Base-by-base conservation (phyloP, 106 monocot genomes). In the Gastrodia elata region DNA sequence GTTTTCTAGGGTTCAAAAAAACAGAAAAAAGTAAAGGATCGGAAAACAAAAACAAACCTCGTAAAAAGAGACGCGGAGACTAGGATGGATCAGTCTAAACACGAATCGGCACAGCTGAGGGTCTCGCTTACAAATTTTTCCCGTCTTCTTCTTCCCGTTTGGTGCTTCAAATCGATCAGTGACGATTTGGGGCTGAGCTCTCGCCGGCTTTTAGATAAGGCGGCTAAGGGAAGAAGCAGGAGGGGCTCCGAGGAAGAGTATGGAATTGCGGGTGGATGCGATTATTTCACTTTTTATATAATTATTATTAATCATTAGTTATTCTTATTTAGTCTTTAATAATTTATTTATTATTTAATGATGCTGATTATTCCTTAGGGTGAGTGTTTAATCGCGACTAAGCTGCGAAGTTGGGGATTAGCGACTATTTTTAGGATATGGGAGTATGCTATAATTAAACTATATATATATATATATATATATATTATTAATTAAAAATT, bases 171-270 rank as follows among this genome's bases (percentile, higher is more conserved):
- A 40, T 39, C 39, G 39, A 25, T 25, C 39, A 25, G 2, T 6
- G 24, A 39, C 38, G 15, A 68, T 8, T 68, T 13, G n/a, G 4
- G 3, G 11, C 26, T 9, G 39, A 69, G 40, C 38, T 69, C 40
- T 69, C 40, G 69, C 69, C n/a, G 69, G 69, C 38, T 69, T 69
- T 25, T n/a, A n/a, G 69, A 22, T 40, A 25, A 39, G 40, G 40
- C 40, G 26, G 69, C 67, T 67, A 35, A 6, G 37, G 39, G 14
- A 40, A 69, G 22, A 13, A 40, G 20, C 38, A n/a, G n/a, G 68
- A 24, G 2, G 38, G 26, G 40, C 24, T 8, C 18, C 3, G 15
- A 67, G 36, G 16, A 35, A 9, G 69, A 40, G 40, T 69, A 24
- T 39, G n/a, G n/a, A n/a, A n/a, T n/a, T n/a, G n/a, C n/a, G n/a